Evolutionary conservation across 2,329 filamentous ascomycete species (phyloP), one percentile per base, ranked within the genome.

Genomic region (Talaromyces islandicus): DNA sequence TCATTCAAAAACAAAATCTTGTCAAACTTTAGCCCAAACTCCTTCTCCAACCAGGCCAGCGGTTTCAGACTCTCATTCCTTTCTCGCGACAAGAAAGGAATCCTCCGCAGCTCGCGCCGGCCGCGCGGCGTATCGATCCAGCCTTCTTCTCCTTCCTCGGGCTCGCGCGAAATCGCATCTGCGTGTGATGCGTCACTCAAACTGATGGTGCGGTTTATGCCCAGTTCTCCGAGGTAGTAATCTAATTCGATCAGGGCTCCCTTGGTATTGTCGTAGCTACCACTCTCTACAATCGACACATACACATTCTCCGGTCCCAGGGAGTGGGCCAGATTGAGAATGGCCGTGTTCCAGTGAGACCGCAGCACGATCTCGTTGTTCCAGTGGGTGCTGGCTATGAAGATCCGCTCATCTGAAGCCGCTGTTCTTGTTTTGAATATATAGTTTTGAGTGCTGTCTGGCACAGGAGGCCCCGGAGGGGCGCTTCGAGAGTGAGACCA

Each of bases 351-450:
- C 88, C 88, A 91, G 65, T 86, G 81, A 5, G 77, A 76, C 7
- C 82, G 79, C 2, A 91, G 77, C 25, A 89, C 76, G 1, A 71
- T 69, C 61, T 83, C 88, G 63, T 84, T 84, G 67, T 88, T 90
- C 80, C 86, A 89, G 68, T 89, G 86, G 69, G 88, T 84, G 62
- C 83, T 84, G 4, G 86, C 84, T 62, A 91, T 88, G 74, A 85
- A 91, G 63, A 91, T 81, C 3, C 70, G 67, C 57, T 72, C 67
- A 11, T 35, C 5, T 35, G 32, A 6, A 52, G 24, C 11, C 1
- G 24, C 4, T 29, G 48, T 29, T 14, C 17, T 17, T 29, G 24
- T 27, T 52, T 17, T 52, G 48, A 10, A 17, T 27, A n/a, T 27
- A n/a, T 27, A 17, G 3, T 11, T 19, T 11, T 19, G 48, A n/a